Conservation (phyloP, 2,329 filamentous ascomycete genomes). For the Aspergillus terreus region DNA sequence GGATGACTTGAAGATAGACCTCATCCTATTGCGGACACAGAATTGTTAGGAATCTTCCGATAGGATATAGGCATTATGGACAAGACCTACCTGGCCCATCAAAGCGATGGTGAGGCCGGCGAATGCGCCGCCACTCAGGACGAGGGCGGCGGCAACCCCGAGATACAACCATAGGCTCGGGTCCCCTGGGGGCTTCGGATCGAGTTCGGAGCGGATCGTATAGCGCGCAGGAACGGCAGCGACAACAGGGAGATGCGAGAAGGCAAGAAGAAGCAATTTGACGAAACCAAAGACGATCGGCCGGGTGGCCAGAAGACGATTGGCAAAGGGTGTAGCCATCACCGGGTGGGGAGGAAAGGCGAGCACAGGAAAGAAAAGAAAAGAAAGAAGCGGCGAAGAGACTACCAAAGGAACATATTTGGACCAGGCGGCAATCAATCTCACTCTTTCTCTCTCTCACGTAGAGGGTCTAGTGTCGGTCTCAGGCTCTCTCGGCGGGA, state of each 20-base stretch:
- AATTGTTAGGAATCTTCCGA: background rate
- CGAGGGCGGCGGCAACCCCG: slow-evolving; percentile 71
- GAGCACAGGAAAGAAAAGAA: background rate
- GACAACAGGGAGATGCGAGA: slow-evolving; percentile 37
- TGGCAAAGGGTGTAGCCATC: slow-evolving; percentile 26
- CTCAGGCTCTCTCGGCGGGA: background rate
- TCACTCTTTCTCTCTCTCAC: background rate
- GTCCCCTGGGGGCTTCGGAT: slow-evolving; percentile 54
- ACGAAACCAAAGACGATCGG: slow-evolving; percentile 38
- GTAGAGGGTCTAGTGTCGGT: background rate
- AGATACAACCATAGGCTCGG: slow-evolving; percentile 77
- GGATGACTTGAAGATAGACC: slow-evolving; percentile 93
- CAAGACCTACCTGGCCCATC: slow-evolving; percentile 55
- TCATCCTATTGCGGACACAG: slow-evolving; percentile 62
- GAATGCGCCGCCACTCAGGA: slow-evolving; percentile 86
- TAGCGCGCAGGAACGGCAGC: slow-evolving; percentile 33
- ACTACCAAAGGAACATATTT: slow-evolving; percentile 12
- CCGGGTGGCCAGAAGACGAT: slow-evolving; percentile 33
- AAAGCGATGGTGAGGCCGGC: slow-evolving; percentile 74
- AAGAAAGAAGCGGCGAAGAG: slow-evolving; percentile 3
- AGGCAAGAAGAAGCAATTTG: slow-evolving; percentile 37
- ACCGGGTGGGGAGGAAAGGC: slow-evolving; percentile 8
- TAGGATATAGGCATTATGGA: background rate
- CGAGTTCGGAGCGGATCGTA: slow-evolving; percentile 26
- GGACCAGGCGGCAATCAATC: background rate